These are phyloP conservation scores for Globisporangium cederbergense DNA, from an alignment of 352 stramenopile genomes.

Conservation along the genomic window DNA sequence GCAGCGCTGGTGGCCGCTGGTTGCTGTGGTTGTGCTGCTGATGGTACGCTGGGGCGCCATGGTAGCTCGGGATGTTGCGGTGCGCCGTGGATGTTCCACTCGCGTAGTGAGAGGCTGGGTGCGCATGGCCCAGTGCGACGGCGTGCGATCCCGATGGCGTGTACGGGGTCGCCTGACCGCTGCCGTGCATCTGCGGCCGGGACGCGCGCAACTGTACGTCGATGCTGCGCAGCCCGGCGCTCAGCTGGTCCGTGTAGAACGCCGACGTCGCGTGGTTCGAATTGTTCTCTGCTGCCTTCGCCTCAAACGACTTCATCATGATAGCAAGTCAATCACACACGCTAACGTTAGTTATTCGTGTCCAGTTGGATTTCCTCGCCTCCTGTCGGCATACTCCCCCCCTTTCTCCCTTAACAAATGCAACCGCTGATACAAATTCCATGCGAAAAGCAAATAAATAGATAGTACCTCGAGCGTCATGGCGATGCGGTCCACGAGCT, in stretches of 20 bases:
- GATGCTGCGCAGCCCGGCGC: constrained; percentile 38
- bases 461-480: constrained; percentile 47
- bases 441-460: not conserved
- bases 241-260: constrained; percentile 61
- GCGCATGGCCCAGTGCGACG: not conserved
- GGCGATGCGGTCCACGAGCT: constrained; percentile 77
- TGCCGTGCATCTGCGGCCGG: constrained; percentile 16
- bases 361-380: not conserved
- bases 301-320: constrained; percentile 35
- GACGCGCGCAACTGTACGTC: constrained; percentile 37
- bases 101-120: not conserved
- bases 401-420: not conserved
- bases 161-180: not conserved
- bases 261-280: constrained; percentile 41
- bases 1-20: not conserved
- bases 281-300: constrained; percentile 40
- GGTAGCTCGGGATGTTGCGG: constrained; percentile 15
- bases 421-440: not conserved
- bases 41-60: constrained; percentile 2
- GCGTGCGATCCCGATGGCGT: not conserved
- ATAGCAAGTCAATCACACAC: not conserved
- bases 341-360: not conserved
- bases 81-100: not conserved
- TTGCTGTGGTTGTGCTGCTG: constrained; percentile 7
- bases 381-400: not conserved